Conservation (phyloP, 345 rosid species). For the Isatis tinctoria region DNA sequence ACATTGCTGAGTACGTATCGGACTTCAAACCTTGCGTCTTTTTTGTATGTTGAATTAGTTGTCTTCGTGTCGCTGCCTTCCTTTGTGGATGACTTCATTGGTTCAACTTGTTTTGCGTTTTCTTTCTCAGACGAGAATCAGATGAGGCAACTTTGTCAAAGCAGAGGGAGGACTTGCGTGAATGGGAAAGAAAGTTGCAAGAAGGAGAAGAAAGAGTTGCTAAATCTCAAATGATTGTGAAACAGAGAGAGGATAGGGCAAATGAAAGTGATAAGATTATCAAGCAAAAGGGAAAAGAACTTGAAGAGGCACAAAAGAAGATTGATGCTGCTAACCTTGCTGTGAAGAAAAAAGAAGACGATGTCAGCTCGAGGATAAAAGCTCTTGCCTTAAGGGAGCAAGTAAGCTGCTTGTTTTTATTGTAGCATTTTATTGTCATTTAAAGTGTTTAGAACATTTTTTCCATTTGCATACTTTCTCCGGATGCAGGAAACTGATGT, state of each 20-base stretch:
- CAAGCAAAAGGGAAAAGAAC: constrained; percentile 72
- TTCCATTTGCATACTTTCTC: constrained; percentile 18
- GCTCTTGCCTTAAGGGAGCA: constrained; percentile 57
- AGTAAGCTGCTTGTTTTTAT: constrained; percentile 39
- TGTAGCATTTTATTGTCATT: neutral
- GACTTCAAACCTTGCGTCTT: neutral
- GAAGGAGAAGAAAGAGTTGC: constrained; percentile 81
- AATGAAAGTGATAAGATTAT: constrained; percentile 65
- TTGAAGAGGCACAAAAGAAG: constrained; percentile 73
- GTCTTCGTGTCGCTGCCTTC: neutral
- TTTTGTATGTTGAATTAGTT: neutral
- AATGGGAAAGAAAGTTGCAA: constrained; percentile 84
- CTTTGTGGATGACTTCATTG: neutral
- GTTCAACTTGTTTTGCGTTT: neutral
- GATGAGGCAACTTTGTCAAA: constrained; percentile 60
- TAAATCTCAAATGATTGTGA: constrained; percentile 47
- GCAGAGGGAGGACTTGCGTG: constrained; percentile 93
- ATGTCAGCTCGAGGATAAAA: constrained; percentile 55
- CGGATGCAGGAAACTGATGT: constrained; percentile 57
- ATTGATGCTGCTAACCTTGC: constrained; percentile 55
- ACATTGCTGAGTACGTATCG: constrained; percentile 65
- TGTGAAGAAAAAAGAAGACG: constrained; percentile 69
- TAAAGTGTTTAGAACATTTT: neutral
- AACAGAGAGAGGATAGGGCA: constrained; percentile 92
- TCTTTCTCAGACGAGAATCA: constrained; percentile 59